Evolutionary conservation across 1,139 yeast species (phyloP).

Genomic region (Pichia terricola): DNA sequence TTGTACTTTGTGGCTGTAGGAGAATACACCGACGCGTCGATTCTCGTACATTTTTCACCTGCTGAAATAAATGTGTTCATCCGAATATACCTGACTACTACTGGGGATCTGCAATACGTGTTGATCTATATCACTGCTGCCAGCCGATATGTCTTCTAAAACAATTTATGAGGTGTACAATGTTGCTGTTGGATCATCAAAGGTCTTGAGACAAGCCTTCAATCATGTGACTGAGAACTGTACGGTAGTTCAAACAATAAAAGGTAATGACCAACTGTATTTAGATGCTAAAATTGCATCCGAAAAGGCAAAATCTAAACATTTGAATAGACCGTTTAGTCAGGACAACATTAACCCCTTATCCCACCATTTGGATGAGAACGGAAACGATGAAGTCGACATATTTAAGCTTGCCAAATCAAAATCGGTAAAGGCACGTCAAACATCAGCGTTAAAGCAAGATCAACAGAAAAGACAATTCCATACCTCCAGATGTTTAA

Average conservation of each 20-base stretch:
- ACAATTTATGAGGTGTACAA: conserved; percentile 13
- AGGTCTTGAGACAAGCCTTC: conserved; percentile 16
- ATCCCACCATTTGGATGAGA: conserved; percentile 10
- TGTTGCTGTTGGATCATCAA: conserved; percentile 14
- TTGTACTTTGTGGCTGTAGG: too few species aligned
- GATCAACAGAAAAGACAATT: conserved; percentile 11
- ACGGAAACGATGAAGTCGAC: conserved; percentile 20
- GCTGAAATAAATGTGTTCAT: too few species aligned
- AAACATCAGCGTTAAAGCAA: background rate
- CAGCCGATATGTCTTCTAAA: conserved; percentile 9
- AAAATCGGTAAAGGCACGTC: conserved; percentile 18
- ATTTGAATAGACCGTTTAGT: conserved; percentile 13
- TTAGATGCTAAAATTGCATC: conserved; percentile 24
- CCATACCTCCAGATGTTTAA: conserved; percentile 7
- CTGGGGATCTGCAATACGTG: too few species aligned
- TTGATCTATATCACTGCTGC: too few species aligned
- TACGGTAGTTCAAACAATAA: conserved; percentile 15
- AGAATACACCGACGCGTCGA: background rate
- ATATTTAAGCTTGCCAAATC: conserved; percentile 24
- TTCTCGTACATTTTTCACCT: background rate
- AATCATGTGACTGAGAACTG: conserved; percentile 23
- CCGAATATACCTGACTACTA: too few species aligned
- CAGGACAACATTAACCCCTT: conserved; percentile 8
- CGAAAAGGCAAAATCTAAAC: conserved; percentile 19
- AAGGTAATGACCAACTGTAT: conserved; percentile 28